Conservation (phyloP, 441 rosid genomes). For the Mallotus japonicus region DNA sequence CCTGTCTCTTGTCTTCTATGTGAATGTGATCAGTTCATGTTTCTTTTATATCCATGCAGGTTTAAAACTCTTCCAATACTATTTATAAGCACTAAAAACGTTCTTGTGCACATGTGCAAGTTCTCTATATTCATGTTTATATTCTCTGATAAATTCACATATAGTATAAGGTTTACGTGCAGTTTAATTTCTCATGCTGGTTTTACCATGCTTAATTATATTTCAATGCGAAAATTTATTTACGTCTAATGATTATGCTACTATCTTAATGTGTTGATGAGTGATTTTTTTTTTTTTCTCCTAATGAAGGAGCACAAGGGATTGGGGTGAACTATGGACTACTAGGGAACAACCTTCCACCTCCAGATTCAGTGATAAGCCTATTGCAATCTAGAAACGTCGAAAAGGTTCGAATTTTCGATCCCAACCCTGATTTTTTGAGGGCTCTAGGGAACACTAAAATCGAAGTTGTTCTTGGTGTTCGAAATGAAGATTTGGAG, state of each 20-base stretch:
- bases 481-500: slow-evolving; percentile 14
- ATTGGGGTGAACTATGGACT: slow-evolving; percentile 25
- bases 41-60: slow-evolving; percentile 5
- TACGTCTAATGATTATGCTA: not conserved
- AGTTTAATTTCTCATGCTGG: too few relatives aligned
- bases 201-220: too few relatives aligned
- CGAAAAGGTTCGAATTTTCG: slow-evolving; percentile 11
- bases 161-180: too few relatives aligned
- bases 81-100: too few relatives aligned
- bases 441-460: slow-evolving; percentile 4
- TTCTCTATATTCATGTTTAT: too few relatives aligned
- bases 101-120: too few relatives aligned
- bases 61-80: not conserved
- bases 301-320: slow-evolving; percentile 6
- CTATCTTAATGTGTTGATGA: not conserved
- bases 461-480: slow-evolving; percentile 7
- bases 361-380: not conserved
- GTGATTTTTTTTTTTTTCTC: not conserved
- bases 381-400: slow-evolving; percentile 6
- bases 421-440: slow-evolving; percentile 12
- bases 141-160: too few relatives aligned
- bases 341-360: slow-evolving; percentile 19
- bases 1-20: not conserved
- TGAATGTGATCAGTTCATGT: not conserved
- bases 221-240: too few relatives aligned